These are phyloP conservation scores for Magnaporthiopsis incrustans DNA, from an alignment of 2,329 filamentous ascomycete species.

Conservation along the genomic window DNA sequence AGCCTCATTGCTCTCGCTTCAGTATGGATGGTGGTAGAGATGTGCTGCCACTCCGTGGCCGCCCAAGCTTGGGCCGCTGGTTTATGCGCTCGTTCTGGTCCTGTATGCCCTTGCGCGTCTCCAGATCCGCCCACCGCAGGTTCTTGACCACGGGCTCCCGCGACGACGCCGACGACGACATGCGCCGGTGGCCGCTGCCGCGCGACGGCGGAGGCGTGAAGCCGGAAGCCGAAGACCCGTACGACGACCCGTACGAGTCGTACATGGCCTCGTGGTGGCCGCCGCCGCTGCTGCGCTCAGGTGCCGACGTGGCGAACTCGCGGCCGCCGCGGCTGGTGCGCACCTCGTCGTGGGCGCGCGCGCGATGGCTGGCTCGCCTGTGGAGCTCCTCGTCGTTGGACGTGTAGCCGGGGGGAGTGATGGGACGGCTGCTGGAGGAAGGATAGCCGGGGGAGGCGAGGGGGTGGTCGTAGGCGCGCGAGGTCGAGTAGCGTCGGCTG, in stretches of 20 bases:
- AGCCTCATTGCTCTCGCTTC: too few relatives aligned
- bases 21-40: too few relatives aligned
- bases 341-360: slow-evolving; percentile 9
- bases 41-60: background rate
- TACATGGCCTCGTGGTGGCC: slow-evolving; percentile 10
- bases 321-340: slow-evolving; percentile 10
- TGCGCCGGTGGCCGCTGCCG: slow-evolving; percentile 1
- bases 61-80: slow-evolving; percentile 17
- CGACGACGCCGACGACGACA: slow-evolving; percentile 5
- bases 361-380: slow-evolving; percentile 13
- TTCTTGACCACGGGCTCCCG: slow-evolving; percentile 15
- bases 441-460: too few relatives aligned
- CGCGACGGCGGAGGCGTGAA: slow-evolving; percentile 3
- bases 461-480: slow-evolving; percentile 2
- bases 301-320: slow-evolving; percentile 15
- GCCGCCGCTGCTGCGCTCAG: slow-evolving; percentile 6
- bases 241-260: slow-evolving; percentile 10
- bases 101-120: slow-evolving; percentile 12
- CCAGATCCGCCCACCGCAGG: slow-evolving; percentile 22
- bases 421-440: background rate
- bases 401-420: slow-evolving; percentile 13
- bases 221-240: slow-evolving; percentile 4
- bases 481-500: slow-evolving; percentile 2
- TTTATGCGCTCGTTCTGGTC: slow-evolving; percentile 23
- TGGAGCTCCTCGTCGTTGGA: slow-evolving; percentile 16